Evolutionary conservation across 441 rosid genomes (phyloP), one percentile per base, ranked within the genome.

Genomic region (Populus trichocarpa): DNA sequence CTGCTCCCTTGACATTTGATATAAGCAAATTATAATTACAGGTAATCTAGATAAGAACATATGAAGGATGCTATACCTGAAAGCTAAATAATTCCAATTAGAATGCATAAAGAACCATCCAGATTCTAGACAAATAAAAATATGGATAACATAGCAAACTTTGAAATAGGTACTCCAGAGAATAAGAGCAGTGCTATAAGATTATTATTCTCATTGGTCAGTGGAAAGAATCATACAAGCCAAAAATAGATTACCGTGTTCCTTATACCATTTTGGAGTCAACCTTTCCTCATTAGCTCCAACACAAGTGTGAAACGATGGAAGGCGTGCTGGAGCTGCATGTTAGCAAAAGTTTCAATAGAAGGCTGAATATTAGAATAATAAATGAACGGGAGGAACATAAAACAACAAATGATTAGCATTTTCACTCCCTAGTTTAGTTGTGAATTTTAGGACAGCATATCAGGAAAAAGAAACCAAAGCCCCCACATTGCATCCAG

Each of bases 241-340:
- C 66, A 25, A 46, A 53, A 77, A 75, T 76, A 72, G 64, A 77
- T 88, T 90, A 96, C 99, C 98, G 72, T 89, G 91, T 59, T 92
- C 93, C 81, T 91, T 90, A 84, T 96, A 96, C 98, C 98, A 94
- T 80, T 92, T 96, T 14, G 88, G 90, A 64, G 97, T 91, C 50
- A 92, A 85, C 82, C 88, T 92, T 87, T 96, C 98, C 84, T 94
- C 97, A 74, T 91, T 86, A 78, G 90, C 92, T 81, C 93, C 98
- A 79, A 95, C 95, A 84, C 99, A 93, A 66, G 99, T 95, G 88
- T 93, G 98, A 84, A 95, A 93, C 75, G 97, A 85, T 83, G 99
- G 99, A 85, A 95, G 98, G 76, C 97, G 86, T 50, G 97, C 87
- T 64, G 99, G 95, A 81, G 85, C 98, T 93, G 93, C 88, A 86